Evolutionary conservation across 306 rosid genomes (phyloP).

Genomic region (Quercus glauca): DNA sequence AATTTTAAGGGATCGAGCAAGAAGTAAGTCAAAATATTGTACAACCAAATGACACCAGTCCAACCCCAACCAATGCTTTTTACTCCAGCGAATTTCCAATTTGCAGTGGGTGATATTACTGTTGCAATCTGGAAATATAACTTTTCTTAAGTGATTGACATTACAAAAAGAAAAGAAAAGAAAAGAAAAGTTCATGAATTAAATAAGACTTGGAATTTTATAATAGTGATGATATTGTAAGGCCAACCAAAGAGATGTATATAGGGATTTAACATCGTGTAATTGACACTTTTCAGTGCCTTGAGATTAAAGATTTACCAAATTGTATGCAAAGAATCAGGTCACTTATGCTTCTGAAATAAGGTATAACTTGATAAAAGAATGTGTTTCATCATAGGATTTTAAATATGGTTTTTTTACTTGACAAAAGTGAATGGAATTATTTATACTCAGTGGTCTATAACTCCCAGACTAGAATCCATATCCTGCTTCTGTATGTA

Average conservation of each 20-base stretch:
- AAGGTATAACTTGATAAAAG: too few species aligned
- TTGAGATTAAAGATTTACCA: too few species aligned
- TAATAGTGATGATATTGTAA: too few species aligned
- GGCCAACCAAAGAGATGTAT: too few species aligned
- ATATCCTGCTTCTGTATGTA: neutral
- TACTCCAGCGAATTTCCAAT: slow-evolving; percentile 44
- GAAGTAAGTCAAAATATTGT: slow-evolving; percentile 44
- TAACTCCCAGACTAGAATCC: neutral
- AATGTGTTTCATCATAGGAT: too few species aligned
- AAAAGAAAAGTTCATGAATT: neutral
- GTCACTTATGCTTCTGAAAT: too few species aligned
- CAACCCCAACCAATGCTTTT: slow-evolving; percentile 60
- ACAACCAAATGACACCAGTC: slow-evolving; percentile 70
- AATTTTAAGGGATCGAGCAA: slow-evolving; percentile 75
- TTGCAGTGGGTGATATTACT: slow-evolving; percentile 48
- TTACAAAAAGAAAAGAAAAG: neutral
- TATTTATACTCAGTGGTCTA: too few species aligned
- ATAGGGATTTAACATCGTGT: too few species aligned
- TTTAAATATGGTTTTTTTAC: too few species aligned
- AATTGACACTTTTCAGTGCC: too few species aligned
- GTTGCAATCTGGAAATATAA: slow-evolving; percentile 54
- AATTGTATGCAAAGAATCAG: too few species aligned
- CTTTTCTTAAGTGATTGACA: neutral
- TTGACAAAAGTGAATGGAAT: too few species aligned
- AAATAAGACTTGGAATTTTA: neutral